Base-by-base conservation (phyloP, 371 early-diverging fungal species). In the Enterocytospora artemiae region DNA sequence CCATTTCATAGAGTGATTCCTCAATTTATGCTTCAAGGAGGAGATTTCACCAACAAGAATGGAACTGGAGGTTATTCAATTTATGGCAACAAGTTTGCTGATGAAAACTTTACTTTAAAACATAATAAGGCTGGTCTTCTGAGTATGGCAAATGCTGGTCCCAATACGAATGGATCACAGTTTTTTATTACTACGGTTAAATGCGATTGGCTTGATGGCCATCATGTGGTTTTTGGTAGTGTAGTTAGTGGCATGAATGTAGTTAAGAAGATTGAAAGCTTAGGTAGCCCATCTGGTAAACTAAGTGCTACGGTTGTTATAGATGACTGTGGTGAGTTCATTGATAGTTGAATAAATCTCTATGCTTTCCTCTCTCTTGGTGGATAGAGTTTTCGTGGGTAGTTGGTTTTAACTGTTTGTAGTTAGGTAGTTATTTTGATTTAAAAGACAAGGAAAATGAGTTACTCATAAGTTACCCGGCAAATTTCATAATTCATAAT, bases 11-110 rank as follows among this genome's bases (percentile, higher is more conserved):
- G 88, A 57, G 80, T 88, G 52, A 85, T 87, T 0, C 71, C 79
- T 77, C 86, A 88, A 50, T 98, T 96, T 78, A 95, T 98, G 91
- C 84, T 93, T 2, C 98, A 96, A 74, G 96, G 96, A 31, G 99
- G 99, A 20, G 97, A 98, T 75, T 90, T 96, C 63, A 46, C 87
- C 20, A 37, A 81, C 22, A 86, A 80, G 87, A 84, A 91, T 75
- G 92, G 92, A 59, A 90, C 90, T 53, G 96, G 96, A 67, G 91
- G 93, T 52, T 86, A 88, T 72, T 88, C 89, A 32, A 90, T 93
- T 76, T 93, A 90, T 76, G 93, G 90, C 28, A 75, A 83, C 27
- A 86, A 88, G 57, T 97, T 95, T 79, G 88, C 88, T 65, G 94
- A 96, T 75, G 95, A 96, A 76, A 85, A 91, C 64, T 84, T 83